These are phyloP conservation scores for Cichorium intybus DNA, from an alignment of 140 eudicot species.

Conservation along the genomic window DNA sequence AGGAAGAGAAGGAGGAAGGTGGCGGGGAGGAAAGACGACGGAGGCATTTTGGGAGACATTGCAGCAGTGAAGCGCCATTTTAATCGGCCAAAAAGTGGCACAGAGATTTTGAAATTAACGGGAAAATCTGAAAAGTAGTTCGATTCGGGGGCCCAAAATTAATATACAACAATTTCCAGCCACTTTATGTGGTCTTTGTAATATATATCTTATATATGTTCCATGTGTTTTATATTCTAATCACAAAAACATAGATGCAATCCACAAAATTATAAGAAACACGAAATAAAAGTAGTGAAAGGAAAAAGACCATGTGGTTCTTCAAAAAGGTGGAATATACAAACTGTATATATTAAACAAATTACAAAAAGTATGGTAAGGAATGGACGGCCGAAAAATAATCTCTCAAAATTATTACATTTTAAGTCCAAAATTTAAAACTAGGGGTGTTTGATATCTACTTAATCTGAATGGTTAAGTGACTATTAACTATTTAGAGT, in stretches of 20 bases:
- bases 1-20: conserved; percentile 19
- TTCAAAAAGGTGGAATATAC: neutral
- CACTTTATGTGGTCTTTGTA: neutral
- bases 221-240: conserved; percentile 17
- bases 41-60: conserved; percentile 23
- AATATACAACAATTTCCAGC: neutral
- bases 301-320: conserved; percentile 3
- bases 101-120: conserved; percentile 21
- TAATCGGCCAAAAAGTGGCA: conserved; percentile 12
- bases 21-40: conserved; percentile 8
- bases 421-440: too few relatives aligned
- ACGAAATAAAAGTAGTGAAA: neutral
- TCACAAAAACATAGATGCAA: neutral
- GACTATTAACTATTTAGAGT: too few relatives aligned
- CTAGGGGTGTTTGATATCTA: too few relatives aligned
- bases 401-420: neutral
- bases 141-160: neutral
- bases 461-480: too few relatives aligned
- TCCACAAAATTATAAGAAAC: neutral
- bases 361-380: neutral
- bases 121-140: conserved; percentile 32
- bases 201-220: neutral
- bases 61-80: conserved; percentile 19
- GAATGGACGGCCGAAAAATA: neutral
- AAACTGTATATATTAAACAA: neutral